phyloP scores from a whole-genome alignment of 2,329 filamentous ascomycete genomes.

The Penicillium sp. region DNA sequence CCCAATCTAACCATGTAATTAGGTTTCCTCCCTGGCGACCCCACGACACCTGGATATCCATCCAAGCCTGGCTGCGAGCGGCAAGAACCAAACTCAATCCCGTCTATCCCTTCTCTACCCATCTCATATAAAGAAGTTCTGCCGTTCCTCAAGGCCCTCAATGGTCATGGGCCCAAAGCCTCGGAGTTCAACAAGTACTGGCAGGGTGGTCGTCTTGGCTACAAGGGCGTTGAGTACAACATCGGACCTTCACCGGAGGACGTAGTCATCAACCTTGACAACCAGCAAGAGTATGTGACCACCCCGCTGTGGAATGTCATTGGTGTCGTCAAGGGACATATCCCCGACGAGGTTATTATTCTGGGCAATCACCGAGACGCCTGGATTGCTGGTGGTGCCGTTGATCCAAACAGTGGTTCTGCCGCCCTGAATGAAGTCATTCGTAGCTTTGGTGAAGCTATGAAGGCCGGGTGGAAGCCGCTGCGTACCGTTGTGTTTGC shows the following conservation, averaged over 20 bases:
- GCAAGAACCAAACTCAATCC: slow-evolving; percentile 67
- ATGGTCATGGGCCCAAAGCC: slow-evolving; percentile 79
- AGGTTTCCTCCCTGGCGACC: slow-evolving; percentile 66
- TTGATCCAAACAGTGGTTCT: slow-evolving; percentile 78
- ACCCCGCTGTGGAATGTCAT: slow-evolving; percentile 90
- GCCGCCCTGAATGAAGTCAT: slow-evolving; percentile 77
- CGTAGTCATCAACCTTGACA: slow-evolving; percentile 69
- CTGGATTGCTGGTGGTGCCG: slow-evolving; percentile 82
- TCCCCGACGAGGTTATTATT: slow-evolving; percentile 80
- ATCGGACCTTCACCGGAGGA: slow-evolving; percentile 76
- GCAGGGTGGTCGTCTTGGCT: slow-evolving; percentile 69
- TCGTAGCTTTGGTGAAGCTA: slow-evolving; percentile 68
- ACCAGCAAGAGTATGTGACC: slow-evolving; percentile 76
- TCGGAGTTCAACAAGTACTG: slow-evolving; percentile 71
- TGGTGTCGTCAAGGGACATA: slow-evolving; percentile 83
- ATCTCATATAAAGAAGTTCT: slow-evolving; percentile 85
- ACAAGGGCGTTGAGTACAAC: slow-evolving; percentile 81
- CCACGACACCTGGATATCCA: slow-evolving; percentile 90
- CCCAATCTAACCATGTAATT: slow-evolving; percentile 1
- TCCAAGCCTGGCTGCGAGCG: slow-evolving; percentile 86
- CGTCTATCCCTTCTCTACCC: slow-evolving; percentile 84
- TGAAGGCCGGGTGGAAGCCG: slow-evolving; percentile 76
- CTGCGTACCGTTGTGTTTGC: slow-evolving; percentile 88
- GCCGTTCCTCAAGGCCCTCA: slow-evolving; percentile 83
- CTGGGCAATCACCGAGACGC: slow-evolving; percentile 92